phyloP scores from a whole-genome alignment of 2,329 filamentous ascomycete species.

The Cladosporium sp. region DNA sequence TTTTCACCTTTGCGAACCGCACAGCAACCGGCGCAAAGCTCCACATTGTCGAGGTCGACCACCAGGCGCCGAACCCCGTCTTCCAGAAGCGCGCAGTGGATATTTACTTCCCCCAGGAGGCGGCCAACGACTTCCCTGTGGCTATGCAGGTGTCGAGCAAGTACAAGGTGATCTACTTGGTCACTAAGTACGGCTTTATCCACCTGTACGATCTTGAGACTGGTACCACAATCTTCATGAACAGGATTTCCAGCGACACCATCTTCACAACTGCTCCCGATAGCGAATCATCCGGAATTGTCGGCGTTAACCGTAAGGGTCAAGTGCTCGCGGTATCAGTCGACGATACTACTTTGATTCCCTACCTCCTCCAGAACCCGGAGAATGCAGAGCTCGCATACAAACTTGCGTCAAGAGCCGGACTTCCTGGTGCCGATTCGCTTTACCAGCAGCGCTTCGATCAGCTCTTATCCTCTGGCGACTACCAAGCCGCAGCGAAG shows the following conservation, averaged over 20 bases:
- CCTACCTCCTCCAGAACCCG: slow-evolving; percentile 94
- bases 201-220: slow-evolving; percentile 98
- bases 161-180: slow-evolving; percentile 94
- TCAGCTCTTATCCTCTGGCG: slow-evolving; percentile 74
- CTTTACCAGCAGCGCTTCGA: slow-evolving; percentile 94
- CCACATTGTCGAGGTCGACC: slow-evolving; percentile 96
- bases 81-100: slow-evolving; percentile 97
- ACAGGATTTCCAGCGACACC: slow-evolving; percentile 97
- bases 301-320: slow-evolving; percentile 96
- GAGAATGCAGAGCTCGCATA: slow-evolving; percentile 91
- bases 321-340: slow-evolving; percentile 93
- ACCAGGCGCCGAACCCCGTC: slow-evolving; percentile 80
- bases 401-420: slow-evolving; percentile 92
- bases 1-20: slow-evolving; percentile 95
- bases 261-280: slow-evolving; percentile 94
- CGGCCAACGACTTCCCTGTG: slow-evolving; percentile 94
- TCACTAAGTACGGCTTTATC: slow-evolving; percentile 99
- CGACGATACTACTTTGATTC: slow-evolving; percentile 86
- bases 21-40: slow-evolving; percentile 88
- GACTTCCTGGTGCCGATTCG: slow-evolving; percentile 89
- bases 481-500: slow-evolving; percentile 87
- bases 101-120: slow-evolving; percentile 95
- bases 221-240: slow-evolving; percentile 97
- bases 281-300: slow-evolving; percentile 78
- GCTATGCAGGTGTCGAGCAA: slow-evolving; percentile 96